Conservation (phyloP, 75 land plant species). For the Selaginella tamariscina region DNA sequence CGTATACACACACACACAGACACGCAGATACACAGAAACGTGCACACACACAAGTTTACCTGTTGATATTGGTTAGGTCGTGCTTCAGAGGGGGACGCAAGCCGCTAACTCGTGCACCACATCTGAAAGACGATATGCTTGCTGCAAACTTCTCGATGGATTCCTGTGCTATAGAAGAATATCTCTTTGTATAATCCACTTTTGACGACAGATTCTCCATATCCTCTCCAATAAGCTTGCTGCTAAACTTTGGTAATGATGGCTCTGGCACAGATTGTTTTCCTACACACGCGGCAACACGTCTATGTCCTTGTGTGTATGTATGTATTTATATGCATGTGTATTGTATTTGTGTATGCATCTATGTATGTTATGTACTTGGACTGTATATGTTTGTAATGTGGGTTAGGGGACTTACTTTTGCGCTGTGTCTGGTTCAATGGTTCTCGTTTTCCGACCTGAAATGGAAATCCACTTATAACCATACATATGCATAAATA, state of each 20-base stretch:
- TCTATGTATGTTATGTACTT: not conserved
- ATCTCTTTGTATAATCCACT: conserved; percentile 51
- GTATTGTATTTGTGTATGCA: not conserved
- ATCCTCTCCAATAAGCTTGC: conserved; percentile 19
- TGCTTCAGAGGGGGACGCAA: conserved; percentile 61
- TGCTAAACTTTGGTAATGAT: conserved; percentile 26
- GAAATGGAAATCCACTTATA: too few relatives aligned
- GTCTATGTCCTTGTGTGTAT: conserved; percentile 29
- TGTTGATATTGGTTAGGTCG: not conserved
- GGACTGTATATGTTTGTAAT: not conserved
- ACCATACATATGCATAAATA: too few relatives aligned
- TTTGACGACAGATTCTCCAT: conserved; percentile 36
- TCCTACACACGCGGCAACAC: too few relatives aligned
- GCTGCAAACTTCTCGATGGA: conserved; percentile 71
- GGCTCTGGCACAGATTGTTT: too few relatives aligned
- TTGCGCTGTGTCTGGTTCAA: not conserved
- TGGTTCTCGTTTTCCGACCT: too few relatives aligned
- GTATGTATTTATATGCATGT: not conserved
- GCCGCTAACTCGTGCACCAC: conserved; percentile 83
- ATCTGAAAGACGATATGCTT: conserved; percentile 47
- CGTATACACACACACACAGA: too few relatives aligned
- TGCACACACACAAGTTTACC: too few relatives aligned
- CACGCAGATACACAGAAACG: too few relatives aligned
- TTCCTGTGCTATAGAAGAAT: conserved; percentile 62
- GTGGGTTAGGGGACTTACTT: not conserved